These are phyloP conservation scores for Macadamia tetraphylla DNA, from an alignment of 164 flowering plant genomes.

Conservation along the genomic window DNA sequence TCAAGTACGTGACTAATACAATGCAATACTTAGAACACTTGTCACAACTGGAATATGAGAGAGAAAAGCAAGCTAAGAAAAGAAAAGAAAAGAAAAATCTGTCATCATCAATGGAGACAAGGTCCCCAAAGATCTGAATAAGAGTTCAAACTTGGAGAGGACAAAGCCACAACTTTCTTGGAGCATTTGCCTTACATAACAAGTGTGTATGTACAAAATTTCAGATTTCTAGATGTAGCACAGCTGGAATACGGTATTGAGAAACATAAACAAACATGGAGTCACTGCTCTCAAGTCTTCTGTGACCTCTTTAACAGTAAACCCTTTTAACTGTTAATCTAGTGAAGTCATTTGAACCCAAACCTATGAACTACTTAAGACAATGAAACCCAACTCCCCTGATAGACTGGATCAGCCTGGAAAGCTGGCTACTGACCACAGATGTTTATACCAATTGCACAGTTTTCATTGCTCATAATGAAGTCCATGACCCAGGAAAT, in stretches of 20 bases:
- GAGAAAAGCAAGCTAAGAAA: not conserved
- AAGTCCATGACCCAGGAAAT: conserved; percentile 13
- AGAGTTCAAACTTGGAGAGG: not conserved
- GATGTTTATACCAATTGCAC: not conserved
- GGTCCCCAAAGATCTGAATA: not conserved
- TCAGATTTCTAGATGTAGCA: conserved; percentile 3
- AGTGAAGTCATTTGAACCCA: not conserved
- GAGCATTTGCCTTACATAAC: conserved; percentile 5
- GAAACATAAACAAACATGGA: conserved; percentile 2
- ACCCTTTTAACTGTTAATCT: not conserved
- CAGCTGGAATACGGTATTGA: not conserved
- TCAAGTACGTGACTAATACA: too few relatives aligned
- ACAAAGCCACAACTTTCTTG: not conserved
- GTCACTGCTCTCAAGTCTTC: not conserved
- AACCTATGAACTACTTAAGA: not conserved
- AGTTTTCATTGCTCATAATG: conserved; percentile 14
- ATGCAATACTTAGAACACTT: not conserved
- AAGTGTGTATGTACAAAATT: not conserved
- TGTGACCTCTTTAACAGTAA: not conserved
- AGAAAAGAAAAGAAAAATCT: not conserved
- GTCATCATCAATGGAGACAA: conserved; percentile 15
- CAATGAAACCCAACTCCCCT: not conserved
- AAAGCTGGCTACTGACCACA: conserved; percentile 9
- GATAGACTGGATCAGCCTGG: conserved; percentile 3
- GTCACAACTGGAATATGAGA: not conserved